Evolutionary conservation across 495 filamentous ascomycete species (phyloP), one percentile per base, ranked within the genome.

Genomic region (Xylaria venustula): DNA sequence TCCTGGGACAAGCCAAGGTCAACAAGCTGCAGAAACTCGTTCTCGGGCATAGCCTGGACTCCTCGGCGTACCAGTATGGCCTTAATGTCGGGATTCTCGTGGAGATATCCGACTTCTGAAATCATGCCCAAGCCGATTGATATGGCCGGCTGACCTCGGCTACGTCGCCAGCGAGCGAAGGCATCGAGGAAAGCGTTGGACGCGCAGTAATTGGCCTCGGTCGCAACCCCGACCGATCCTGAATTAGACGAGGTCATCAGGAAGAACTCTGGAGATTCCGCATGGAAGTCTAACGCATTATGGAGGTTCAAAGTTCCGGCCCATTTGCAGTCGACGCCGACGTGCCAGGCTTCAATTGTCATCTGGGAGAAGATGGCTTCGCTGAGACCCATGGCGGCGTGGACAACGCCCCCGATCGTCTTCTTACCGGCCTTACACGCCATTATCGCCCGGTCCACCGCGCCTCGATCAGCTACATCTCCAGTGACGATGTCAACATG

Each of bases 331-430:
- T 64, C 47, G 0, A 76, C 71, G 17, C 67, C 73, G 0, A 54
- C 65, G 12, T 69, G 58, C 54, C 75, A 81, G 6, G 70, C 51
- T 0, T 73, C 65, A 26, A 60, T 65, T 6, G 68, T 71, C 72
- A 83, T 77, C 8, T 71, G 69, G 28, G 71, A 71, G 44, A 83
- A 76, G 0, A 73, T 52, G 2, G 64, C 55, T 37, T 84, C 82
- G 40, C 76, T 47, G 12, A 77, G 77, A 9, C 84, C 78, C 73
- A 75, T 75, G 2, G 73, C 69, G 2, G 61, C 67, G 19, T 76
- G 71, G 0, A 76, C 28, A 2, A 72, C 58, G 23, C 73, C 71
- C 1, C 58, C 67, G 8, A 76, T 49, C 1, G 55, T 64, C 7
- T 17, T 46, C 15, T 49, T 49, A 3, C 65, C n/a, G 1, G 42